phyloP scores from a whole-genome alignment of 805 yeast genomes.

The Cyberlindnera nakhonratchasimensis region DNA sequence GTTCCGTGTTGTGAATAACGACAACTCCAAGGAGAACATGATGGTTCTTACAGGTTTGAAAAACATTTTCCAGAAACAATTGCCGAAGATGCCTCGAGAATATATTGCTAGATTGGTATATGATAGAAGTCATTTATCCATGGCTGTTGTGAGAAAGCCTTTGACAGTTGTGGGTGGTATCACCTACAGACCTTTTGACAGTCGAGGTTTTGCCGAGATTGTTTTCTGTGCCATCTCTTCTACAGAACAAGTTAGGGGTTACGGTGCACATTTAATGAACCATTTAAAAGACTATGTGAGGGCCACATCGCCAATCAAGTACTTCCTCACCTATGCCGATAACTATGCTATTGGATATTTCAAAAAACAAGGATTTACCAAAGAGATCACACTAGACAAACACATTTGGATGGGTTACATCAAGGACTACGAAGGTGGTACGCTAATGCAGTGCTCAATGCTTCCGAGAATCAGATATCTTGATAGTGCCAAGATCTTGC shows the following conservation, averaged over 20 bases:
- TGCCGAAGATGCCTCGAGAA: slow-evolving; percentile 98
- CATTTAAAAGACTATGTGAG: slow-evolving; percentile 94
- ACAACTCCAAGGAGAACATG: slow-evolving; percentile 79
- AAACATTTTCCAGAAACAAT: slow-evolving; percentile 93
- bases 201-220: slow-evolving; percentile 91
- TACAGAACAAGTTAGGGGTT: slow-evolving; percentile 96
- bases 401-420: slow-evolving; percentile 97
- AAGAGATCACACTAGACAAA: slow-evolving; percentile 83
- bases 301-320: slow-evolving; percentile 78
- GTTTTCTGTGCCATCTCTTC: slow-evolving; percentile 98
- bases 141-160: slow-evolving; percentile 94
- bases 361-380: slow-evolving; percentile 97
- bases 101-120: slow-evolving; percentile 92
- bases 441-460: slow-evolving; percentile 96
- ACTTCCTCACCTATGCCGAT: slow-evolving; percentile 94
- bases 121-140: slow-evolving; percentile 89
- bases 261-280: slow-evolving; percentile 98
- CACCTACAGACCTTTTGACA: slow-evolving; percentile 90
- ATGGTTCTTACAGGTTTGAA: slow-evolving; percentile 93
- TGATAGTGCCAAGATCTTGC: slow-evolving; percentile 80
- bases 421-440: slow-evolving; percentile 98
- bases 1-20: slow-evolving; percentile 95
- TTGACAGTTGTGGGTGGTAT: slow-evolving; percentile 97
- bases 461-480: slow-evolving; percentile 83
- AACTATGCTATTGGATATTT: slow-evolving; percentile 98